Percentiles rank a stretch among this genome's conserved stretches.
Conservation (phyloP, 352 stramenopile species). For the Globisporangium orthogonon region DNA sequence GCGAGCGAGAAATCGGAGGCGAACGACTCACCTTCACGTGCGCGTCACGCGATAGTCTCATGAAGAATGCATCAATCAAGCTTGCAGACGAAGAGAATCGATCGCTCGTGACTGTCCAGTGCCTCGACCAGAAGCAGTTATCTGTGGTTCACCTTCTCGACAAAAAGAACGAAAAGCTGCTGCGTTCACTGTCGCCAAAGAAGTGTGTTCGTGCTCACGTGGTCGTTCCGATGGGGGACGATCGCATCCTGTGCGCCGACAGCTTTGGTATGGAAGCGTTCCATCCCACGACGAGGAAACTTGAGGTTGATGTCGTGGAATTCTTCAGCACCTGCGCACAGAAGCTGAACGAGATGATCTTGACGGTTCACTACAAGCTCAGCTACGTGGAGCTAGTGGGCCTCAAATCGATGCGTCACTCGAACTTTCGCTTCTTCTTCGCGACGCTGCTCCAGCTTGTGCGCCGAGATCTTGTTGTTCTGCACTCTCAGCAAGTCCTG, state of each 20-base stretch:
- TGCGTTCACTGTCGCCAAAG: slow-evolving; percentile 27
- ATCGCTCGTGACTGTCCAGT: slow-evolving; percentile 33
- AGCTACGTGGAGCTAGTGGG: slow-evolving; percentile 42
- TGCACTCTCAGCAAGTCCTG: slow-evolving; percentile 70
- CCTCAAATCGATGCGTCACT: slow-evolving; percentile 25
- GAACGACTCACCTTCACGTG: slow-evolving; percentile 8
- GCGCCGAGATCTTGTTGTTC: slow-evolving; percentile 33
- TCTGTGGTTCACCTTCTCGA: slow-evolving; percentile 26
- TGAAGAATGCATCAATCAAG: slow-evolving; percentile 31
- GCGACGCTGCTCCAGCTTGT: slow-evolving; percentile 31
- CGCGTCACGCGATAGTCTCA: slow-evolving; percentile 40
- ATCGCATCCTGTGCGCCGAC: slow-evolving; percentile 50
- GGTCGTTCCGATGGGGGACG: slow-evolving; percentile 37
- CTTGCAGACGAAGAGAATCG: slow-evolving; percentile 22
- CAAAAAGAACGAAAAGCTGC: slow-evolving; percentile 11
- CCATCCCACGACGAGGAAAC: slow-evolving; percentile 17
- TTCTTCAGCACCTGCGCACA: slow-evolving; percentile 35
- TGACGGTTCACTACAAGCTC: slow-evolving; percentile 25
- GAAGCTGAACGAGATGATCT: slow-evolving; percentile 30
- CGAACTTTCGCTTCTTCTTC: slow-evolving; percentile 33
- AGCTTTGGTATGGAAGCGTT: slow-evolving; percentile 49
- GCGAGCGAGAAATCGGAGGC: slow-evolving; percentile 21
- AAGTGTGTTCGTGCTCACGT: slow-evolving; percentile 28
- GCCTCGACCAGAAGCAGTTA: slow-evolving; percentile 28
- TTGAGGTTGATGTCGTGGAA: slow-evolving; percentile 46